A percentile compares a stretch with the other conserved stretches of the same genome.
Evolutionary conservation across 2,329 filamentous ascomycete genomes (phyloP).

Genomic region (Pseudocercospora fuligena): DNA sequence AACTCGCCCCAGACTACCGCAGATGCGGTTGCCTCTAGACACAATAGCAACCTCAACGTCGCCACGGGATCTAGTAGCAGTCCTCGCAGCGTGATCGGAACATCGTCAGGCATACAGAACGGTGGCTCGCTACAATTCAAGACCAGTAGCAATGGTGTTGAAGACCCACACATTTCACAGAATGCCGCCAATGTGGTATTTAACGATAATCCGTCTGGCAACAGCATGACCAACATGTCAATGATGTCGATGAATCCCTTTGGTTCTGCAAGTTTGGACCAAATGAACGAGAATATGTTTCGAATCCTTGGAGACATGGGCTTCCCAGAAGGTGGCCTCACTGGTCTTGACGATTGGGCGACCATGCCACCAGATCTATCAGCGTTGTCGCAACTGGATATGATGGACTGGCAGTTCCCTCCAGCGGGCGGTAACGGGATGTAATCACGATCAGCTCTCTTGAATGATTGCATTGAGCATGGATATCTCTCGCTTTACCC

Average conservation of each 20-base stretch:
- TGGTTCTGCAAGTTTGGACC: background rate
- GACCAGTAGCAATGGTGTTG: background rate
- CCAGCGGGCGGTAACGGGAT: background rate
- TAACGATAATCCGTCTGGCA: background rate
- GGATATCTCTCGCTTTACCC: background rate
- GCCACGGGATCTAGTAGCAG: background rate
- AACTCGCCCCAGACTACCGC: conserved; percentile 18
- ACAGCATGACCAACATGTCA: background rate
- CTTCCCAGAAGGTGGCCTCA: conserved; percentile 29
- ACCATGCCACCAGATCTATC: conserved; percentile 21
- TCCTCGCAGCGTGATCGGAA: background rate
- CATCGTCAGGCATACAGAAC: background rate
- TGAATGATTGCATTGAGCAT: background rate
- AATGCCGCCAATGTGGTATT: background rate
- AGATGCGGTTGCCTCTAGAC: conserved; percentile 2
- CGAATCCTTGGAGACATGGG: conserved; percentile 30
- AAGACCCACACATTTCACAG: background rate
- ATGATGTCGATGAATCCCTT: background rate
- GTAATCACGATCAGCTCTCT: background rate
- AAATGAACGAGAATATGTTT: conserved; percentile 31
- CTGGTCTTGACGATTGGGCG: conserved; percentile 35
- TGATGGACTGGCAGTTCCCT: conserved; percentile 24
- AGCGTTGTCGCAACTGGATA: conserved; percentile 14
- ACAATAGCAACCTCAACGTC: background rate
- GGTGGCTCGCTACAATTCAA: background rate